Base-by-base conservation (phyloP, 2,329 filamentous ascomycete genomes). In the Fusarium lyarnte region DNA sequence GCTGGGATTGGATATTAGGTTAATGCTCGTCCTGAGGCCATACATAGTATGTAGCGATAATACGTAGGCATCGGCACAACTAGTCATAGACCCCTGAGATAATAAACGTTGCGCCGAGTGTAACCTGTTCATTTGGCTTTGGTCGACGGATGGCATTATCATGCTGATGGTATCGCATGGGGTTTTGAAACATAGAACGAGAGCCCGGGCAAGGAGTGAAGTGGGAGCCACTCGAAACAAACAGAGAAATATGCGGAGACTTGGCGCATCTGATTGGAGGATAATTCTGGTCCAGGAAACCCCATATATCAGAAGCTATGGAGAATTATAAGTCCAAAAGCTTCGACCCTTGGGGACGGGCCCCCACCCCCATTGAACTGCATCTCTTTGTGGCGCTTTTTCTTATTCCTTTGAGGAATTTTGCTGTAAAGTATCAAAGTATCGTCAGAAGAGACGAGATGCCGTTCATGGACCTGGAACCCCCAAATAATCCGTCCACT, bases 131-230 rank as follows among this genome's bases (percentile, higher is more conserved):
- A 46, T 39, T 43, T 33, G 23, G 33, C 16, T 25, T 17, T 36
- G 29, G 29, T 23, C 33, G 63, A 46, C 58, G 47, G 64, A 54
- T 49, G 42, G 64, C 36, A 61, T 68, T 66, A 55, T 63, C 64
- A 45, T 62, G 39, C 51, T 69, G 63, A 49, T 46, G 53, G 55
- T 58, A 63, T 69, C 55, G 74, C 68, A 74, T 77, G 74, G 74
- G 74, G 70, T 69, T 62, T 74, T 76, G 74, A 76, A 76, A 76
- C 74, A 77, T 75, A 69, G 66, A 62, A 53, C 69, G 73, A 54
- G 63, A 54, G 43, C 35, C 35, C 57, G 65, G 60, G 58, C 38
- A 66, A 63, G 64, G 65, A 63, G 46, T 43, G 47, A 58, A 63
- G 49, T 27, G 33, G 23, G 49, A 53, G 33, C 33, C 33, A 38